phyloP scores from a whole-genome alignment of 2,329 filamentous ascomycete species.

The Lomentospora prolificans region DNA sequence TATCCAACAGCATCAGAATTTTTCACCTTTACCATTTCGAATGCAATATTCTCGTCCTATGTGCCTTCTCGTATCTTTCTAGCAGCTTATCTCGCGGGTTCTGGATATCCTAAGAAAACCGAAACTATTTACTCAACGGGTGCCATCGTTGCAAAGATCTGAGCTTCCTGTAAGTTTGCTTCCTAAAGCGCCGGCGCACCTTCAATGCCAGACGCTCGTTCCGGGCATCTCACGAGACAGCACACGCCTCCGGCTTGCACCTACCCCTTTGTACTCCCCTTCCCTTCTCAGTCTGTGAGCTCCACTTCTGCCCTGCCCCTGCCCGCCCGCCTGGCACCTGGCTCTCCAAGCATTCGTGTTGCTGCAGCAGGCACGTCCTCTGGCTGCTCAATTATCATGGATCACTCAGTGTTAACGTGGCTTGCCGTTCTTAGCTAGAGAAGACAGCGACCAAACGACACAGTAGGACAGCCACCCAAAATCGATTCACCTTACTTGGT shows the following conservation, averaged over 20 bases:
- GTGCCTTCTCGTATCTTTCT: not conserved
- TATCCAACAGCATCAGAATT: not conserved
- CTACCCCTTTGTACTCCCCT: not conserved
- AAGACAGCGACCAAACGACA: not conserved
- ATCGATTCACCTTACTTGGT: not conserved
- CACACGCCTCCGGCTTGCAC: not conserved
- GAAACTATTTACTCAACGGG: not conserved
- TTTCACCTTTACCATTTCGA: not conserved
- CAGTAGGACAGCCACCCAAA: not conserved
- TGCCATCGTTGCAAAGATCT: not conserved
- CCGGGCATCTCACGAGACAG: not conserved
- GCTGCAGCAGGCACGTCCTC: not conserved
- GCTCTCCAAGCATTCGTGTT: not conserved
- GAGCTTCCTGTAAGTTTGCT: constrained; percentile 6
- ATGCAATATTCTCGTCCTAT: not conserved
- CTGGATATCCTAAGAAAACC: not conserved
- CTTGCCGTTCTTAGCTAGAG: constrained; percentile 1
- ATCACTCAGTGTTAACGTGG: constrained; percentile 3
- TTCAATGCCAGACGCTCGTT: not conserved
- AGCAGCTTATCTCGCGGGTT: not conserved
- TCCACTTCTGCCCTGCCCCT: not conserved
- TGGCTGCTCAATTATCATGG: not conserved
- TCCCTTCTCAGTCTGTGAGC: not conserved
- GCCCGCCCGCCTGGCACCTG: constrained; percentile 6
- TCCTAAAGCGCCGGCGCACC: not conserved